Base-by-base conservation (phyloP, 306 rosid genomes). In the Rosa lucieae region DNA sequence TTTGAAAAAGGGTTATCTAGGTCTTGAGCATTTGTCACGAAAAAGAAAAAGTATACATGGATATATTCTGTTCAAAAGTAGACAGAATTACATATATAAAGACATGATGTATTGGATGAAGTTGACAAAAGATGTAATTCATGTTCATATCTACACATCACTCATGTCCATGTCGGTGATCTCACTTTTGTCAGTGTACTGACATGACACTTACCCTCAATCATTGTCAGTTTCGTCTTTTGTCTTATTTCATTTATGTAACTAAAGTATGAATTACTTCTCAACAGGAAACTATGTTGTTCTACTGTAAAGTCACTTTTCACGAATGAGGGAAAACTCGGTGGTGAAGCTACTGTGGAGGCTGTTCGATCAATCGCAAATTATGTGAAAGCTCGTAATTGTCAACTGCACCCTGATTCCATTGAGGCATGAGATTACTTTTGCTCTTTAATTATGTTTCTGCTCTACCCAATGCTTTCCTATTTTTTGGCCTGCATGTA, bases 311-410 rank as follows among this genome's bases (percentile, higher is more conserved):
- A 89, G 83, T 93, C 94, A 49, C 88, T 93, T 77, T 91, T 91
- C 81, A 87, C 85, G 77, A 91, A 88, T 10, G 99, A 88, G 89
- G 97, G 98, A 74, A 93, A 93, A 74, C 99, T 93, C 73, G 92
- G 97, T 29, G 97, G 99, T 71, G 99, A 88, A 86, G 92, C 84
- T 67, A 95, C 98, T 17, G 84, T 86, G 82, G 98, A 90, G 86
- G 94, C 97, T 83, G 98, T 95, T 77, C 89, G 92, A 68, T 86
- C 93, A 91, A 90, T 95, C 89, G 92, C 99, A 72, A 80, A 86
- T 82, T 84, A 72, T 65, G 97, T 93, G 73, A 93, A 95, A 88
- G 97, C 80, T 83, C 82, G 88, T 71, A 86, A 90, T 78, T 95
- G 98, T 77, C 96, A 91, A 69, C 51, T 91, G 84, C 97, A 91